Conservation (phyloP, 495 filamentous ascomycete genomes). For the Trichoderma reesei region DNA sequence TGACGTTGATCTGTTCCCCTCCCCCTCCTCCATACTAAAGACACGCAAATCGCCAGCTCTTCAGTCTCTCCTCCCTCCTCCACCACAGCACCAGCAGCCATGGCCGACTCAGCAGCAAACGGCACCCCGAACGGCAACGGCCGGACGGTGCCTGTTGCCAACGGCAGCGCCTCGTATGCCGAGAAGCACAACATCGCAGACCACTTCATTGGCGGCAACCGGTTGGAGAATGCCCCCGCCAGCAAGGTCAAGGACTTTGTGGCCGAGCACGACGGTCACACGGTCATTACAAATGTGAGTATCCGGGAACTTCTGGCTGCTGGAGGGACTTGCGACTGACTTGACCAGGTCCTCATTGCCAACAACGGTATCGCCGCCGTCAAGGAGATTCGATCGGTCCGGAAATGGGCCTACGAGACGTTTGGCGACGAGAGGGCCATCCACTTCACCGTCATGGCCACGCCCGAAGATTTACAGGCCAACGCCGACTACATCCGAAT, state of each 20-base stretch:
- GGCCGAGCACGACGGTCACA: constrained; percentile 79
- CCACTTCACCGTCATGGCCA: constrained; percentile 99
- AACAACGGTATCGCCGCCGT: constrained; percentile 99
- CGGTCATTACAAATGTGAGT: constrained; percentile 90
- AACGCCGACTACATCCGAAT: constrained; percentile 99
- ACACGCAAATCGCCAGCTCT: neutral
- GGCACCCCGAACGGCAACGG: constrained; percentile 17
- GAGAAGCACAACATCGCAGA: constrained; percentile 70
- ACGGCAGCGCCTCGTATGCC: constrained; percentile 50
- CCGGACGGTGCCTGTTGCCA: constrained; percentile 33
- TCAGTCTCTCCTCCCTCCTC: constrained; percentile 4
- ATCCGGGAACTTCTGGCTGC: neutral
- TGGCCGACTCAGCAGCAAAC: constrained; percentile 39
- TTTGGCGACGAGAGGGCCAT: constrained; percentile 97
- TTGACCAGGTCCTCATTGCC: constrained; percentile 80
- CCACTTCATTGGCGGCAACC: constrained; percentile 95
- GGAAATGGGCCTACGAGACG: constrained; percentile 99
- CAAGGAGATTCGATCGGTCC: constrained; percentile 95
- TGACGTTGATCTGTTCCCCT: neutral
- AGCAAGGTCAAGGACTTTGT: constrained; percentile 93
- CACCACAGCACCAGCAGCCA: constrained; percentile 19
- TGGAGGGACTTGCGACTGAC: neutral
- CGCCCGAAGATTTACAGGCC: constrained; percentile 93
- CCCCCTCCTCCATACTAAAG: neutral
- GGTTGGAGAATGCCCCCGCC: constrained; percentile 63